Conservation (phyloP, 2,329 filamentous ascomycete genomes). For the Trichoderma harzianum region DNA sequence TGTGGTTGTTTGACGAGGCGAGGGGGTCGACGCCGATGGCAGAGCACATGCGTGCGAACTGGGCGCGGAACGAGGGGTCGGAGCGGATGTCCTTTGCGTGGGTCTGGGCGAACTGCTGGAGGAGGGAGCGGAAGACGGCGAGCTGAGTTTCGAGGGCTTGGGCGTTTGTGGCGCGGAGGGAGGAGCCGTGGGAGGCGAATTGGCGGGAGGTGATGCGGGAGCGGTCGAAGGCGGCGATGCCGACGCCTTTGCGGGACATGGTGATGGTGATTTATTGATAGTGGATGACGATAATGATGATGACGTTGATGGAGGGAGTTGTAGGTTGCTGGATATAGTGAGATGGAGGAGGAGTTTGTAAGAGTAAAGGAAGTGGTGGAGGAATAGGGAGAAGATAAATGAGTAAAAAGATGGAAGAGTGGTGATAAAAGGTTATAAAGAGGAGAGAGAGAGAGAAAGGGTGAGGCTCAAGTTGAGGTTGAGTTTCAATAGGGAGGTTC, state of each 20-base stretch:
- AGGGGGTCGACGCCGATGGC: conserved; percentile 95
- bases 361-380: neutral
- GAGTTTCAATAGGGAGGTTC: neutral
- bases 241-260: conserved; percentile 79
- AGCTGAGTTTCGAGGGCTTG: conserved; percentile 88
- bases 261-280: neutral
- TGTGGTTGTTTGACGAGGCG: conserved; percentile 45
- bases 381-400: too few species aligned
- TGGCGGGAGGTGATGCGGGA: conserved; percentile 80
- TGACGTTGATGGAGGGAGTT: neutral
- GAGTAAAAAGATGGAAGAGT: neutral
- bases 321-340: neutral
- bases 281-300: neutral
- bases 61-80: conserved; percentile 89
- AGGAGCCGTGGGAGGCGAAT: conserved; percentile 85
- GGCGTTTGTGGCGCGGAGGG: conserved; percentile 79
- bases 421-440: neutral
- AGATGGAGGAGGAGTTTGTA: neutral
- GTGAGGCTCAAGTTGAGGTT: neutral
- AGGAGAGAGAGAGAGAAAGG: neutral
- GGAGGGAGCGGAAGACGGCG: conserved; percentile 88
- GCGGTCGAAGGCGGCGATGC: conserved; percentile 85
- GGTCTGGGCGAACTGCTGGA: conserved; percentile 92
- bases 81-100: conserved; percentile 95
- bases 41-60: conserved; percentile 98